These are phyloP conservation scores for Heliamphora exappendiculata DNA, from an alignment of 148 eudicot species.

Conservation along the genomic window DNA sequence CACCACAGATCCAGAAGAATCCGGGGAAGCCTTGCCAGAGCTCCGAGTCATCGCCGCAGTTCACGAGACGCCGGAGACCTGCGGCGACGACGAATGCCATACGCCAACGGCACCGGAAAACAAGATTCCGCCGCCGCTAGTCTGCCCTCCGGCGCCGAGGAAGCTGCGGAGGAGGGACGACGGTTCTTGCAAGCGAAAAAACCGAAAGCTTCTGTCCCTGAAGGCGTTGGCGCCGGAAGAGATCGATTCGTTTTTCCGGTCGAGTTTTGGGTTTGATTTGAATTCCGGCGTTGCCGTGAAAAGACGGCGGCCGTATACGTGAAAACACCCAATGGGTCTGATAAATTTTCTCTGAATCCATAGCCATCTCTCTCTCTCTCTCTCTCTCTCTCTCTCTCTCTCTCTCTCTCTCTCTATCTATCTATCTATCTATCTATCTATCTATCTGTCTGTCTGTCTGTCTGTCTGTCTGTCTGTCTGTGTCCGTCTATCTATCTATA, in stretches of 20 bases:
- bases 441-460: not conserved
- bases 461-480: not conserved
- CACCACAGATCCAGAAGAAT: not conserved
- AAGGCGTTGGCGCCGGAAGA: not conserved
- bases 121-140: not conserved
- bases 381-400: not conserved
- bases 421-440: too few relatives aligned
- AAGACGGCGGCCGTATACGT: not conserved
- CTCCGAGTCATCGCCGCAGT: not conserved
- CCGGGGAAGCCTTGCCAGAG: not conserved
- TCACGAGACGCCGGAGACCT: not conserved
- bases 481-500: too few relatives aligned
- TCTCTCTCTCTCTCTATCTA: too few relatives aligned
- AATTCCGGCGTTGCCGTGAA: not conserved
- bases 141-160: constrained; percentile 2
- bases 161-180: not conserved
- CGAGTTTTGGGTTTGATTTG: not conserved
- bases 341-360: not conserved
- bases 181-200: not conserved
- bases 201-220: not conserved
- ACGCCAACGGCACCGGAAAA: constrained; percentile 4
- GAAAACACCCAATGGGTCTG: not conserved
- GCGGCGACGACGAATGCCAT: not conserved
- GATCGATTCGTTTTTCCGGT: not conserved
- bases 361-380: not conserved